Conservation (phyloP, 2,329 filamentous ascomycete genomes). For the Daldinia sp. region DNA sequence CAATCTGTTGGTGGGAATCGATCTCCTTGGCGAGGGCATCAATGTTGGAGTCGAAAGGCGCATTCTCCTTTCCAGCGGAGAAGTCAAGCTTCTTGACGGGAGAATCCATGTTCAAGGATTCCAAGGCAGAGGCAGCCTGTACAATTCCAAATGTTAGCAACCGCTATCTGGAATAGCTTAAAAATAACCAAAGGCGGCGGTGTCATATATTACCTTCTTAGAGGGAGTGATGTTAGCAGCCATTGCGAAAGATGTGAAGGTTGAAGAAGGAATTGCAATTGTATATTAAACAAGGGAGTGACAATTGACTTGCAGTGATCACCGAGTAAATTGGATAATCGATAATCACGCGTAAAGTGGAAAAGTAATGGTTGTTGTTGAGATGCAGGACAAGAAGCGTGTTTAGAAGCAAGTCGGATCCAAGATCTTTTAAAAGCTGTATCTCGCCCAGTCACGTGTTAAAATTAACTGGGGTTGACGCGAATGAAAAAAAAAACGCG, state of each 20-base stretch:
- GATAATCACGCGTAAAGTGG: slow-evolving; percentile 38
- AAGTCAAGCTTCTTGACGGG: slow-evolving; percentile 92
- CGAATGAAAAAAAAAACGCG: slow-evolving; percentile 37
- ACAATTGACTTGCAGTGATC: slow-evolving; percentile 16
- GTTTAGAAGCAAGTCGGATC: slow-evolving; percentile 32
- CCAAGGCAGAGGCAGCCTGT: slow-evolving; percentile 86
- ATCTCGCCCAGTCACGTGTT: slow-evolving; percentile 44
- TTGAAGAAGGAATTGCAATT: slow-evolving; percentile 35
- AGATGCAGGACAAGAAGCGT: slow-evolving; percentile 37
- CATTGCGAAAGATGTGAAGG: slow-evolving; percentile 62
- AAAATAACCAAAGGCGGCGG: slow-evolving; percentile 36
- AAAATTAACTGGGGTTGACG: slow-evolving; percentile 28
- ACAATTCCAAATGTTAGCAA: slow-evolving; percentile 38
- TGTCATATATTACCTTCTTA: slow-evolving; percentile 60
- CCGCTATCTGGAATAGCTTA: slow-evolving; percentile 1
- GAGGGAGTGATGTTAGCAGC: slow-evolving; percentile 73
- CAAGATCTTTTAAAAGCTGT: slow-evolving; percentile 41
- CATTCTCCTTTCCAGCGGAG: slow-evolving; percentile 82
- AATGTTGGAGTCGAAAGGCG: slow-evolving; percentile 60
- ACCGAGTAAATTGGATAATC: slow-evolving; percentile 26
- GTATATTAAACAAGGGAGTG: slow-evolving; percentile 18
- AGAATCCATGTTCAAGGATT: slow-evolving; percentile 91
- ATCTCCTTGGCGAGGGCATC: slow-evolving; percentile 63
- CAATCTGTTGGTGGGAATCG: slow-evolving; percentile 67
- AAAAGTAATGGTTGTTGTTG: slow-evolving; percentile 34